These are phyloP conservation scores for Paraleonurus japonicus DNA, from an alignment of 257 asterid species.

Conservation along the genomic window DNA sequence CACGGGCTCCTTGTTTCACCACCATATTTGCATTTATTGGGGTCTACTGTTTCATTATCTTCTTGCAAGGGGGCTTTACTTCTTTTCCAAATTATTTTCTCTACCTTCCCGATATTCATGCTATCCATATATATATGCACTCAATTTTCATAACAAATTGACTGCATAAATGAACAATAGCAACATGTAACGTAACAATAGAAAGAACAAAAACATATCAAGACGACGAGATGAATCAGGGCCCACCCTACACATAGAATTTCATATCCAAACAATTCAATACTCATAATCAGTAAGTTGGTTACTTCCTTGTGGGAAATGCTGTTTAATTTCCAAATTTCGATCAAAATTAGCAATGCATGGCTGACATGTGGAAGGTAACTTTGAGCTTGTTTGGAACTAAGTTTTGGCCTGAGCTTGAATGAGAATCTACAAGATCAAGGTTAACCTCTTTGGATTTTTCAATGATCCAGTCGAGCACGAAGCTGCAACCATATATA, in stretches of 20 bases:
- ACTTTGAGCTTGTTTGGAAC: too few species aligned
- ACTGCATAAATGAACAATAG: not conserved
- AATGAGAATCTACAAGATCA: not conserved
- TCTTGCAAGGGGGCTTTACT: slow-evolving; percentile 28
- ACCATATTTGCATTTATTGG: slow-evolving; percentile 25
- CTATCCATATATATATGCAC: slow-evolving; percentile 40
- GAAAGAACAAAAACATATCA: not conserved
- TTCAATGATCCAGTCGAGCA: not conserved
- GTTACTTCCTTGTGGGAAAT: not conserved
- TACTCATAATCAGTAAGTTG: not conserved
- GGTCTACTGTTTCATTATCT: slow-evolving; percentile 18
- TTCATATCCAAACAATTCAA: not conserved
- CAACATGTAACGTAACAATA: not conserved
- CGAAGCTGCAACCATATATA: not conserved
- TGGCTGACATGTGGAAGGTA: not conserved
- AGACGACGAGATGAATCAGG: not conserved
- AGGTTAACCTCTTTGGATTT: not conserved
- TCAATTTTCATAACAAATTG: not conserved
- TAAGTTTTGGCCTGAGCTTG: too few species aligned
- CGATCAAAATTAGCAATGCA: not conserved
- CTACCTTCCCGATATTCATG: slow-evolving; percentile 27
- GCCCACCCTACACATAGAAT: not conserved
- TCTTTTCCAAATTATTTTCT: slow-evolving; percentile 44
- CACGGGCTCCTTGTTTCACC: slow-evolving; percentile 25
- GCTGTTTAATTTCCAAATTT: not conserved